Conservation (phyloP, 257 asterid genomes). For the Nicotiana noctiflora region DNA sequence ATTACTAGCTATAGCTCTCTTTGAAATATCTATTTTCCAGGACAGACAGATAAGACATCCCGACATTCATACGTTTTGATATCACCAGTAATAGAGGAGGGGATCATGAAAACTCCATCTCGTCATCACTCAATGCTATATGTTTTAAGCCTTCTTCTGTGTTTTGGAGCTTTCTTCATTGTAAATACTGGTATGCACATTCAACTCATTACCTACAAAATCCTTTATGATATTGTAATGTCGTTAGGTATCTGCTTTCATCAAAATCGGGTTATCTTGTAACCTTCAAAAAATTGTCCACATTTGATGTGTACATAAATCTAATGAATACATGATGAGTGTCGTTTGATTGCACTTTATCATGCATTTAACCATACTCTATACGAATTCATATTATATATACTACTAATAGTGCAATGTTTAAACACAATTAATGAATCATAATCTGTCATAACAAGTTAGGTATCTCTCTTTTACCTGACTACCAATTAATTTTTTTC, state of each 20-base stretch:
- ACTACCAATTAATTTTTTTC: neutral
- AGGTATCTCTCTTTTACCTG: too few species aligned
- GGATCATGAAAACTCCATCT: slow-evolving; percentile 16
- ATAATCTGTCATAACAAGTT: too few species aligned
- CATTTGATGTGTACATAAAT: neutral
- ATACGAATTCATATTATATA: too few species aligned
- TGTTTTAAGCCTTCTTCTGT: slow-evolving; percentile 24
- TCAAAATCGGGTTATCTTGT: neutral
- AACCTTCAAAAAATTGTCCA: neutral
- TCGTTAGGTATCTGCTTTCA: neutral
- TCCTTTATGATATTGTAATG: neutral
- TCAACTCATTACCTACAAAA: neutral
- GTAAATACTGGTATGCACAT: slow-evolving; percentile 34
- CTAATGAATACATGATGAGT: neutral
- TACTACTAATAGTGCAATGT: too few species aligned
- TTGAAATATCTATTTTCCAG: neutral
- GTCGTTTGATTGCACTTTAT: neutral
- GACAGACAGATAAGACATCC: neutral
- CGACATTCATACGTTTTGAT: neutral
- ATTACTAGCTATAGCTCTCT: neutral
- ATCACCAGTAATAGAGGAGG: slow-evolving; percentile 21
- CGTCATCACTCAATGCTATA: neutral
- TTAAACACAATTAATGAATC: too few species aligned
- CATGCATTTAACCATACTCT: too few species aligned
- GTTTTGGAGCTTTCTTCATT: slow-evolving; percentile 28